Evolutionary conservation across 2,329 filamentous ascomycete species (phyloP).

Genomic region (Penicillium paneum): DNA sequence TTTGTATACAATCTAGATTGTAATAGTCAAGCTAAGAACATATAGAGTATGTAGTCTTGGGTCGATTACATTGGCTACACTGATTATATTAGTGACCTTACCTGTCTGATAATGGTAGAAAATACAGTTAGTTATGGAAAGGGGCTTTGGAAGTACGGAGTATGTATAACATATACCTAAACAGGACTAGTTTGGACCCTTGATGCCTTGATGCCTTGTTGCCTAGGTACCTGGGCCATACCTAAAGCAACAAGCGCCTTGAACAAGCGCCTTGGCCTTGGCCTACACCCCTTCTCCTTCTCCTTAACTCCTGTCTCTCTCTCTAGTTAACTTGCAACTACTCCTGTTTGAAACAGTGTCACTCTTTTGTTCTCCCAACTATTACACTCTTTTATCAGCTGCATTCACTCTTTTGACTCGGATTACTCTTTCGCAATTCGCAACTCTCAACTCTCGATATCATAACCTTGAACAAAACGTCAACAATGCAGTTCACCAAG

Average conservation of each 20-base stretch:
- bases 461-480: constrained; percentile 8
- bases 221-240: neutral
- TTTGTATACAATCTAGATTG: neutral
- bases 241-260: neutral
- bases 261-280: neutral
- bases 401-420: constrained; percentile 31
- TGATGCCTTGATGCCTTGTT: neutral
- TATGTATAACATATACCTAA: neutral
- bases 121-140: too few species aligned
- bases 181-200: neutral
- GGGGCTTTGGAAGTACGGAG: too few species aligned
- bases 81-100: too few species aligned
- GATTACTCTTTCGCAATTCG: neutral
- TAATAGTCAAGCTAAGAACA: neutral
- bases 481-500: constrained; percentile 36
- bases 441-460: neutral
- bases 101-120: too few species aligned
- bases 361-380: constrained; percentile 29
- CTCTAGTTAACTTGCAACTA: neutral
- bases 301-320: neutral
- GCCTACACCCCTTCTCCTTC: neutral
- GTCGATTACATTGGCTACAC: neutral
- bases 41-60: neutral
- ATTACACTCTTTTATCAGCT: constrained; percentile 33
- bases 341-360: constrained; percentile 22